Base-by-base conservation (phyloP, 225 moss, liverwort and hornwort species). In the Sphagnum contortum region DNA sequence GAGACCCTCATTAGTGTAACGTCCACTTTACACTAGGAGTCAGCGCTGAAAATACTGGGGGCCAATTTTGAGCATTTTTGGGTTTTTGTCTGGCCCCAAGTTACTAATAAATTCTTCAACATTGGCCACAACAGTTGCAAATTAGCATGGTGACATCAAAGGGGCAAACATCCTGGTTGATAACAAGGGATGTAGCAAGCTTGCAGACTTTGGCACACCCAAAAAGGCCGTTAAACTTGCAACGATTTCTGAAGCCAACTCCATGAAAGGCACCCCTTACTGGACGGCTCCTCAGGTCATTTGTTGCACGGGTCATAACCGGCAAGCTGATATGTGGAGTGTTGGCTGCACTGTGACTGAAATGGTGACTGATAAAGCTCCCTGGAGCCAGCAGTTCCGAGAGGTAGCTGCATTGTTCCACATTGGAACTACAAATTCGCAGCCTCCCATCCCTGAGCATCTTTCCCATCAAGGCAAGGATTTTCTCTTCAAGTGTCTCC, bases 151-250 rank as follows among this genome's bases (percentile, higher is more conserved):
- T 46, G 94, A 94, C 66, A 94, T 94, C 65, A 94, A 94, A 87
- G 94, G 94, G 12, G 94, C 87, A 46, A 94, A 94, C 64, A 94
- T 94, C 59, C 78, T 94, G 63, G 94, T 94, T 45, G 91, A 94
- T 69, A 94, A 94, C 74, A 91, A 91, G 67, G 94, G 94, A 64
- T 91, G 94, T 70, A 94, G 91, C 47, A 94, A 94, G 73, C 87
- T 94, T 44, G 91, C 91, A 6, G 94, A 91, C 63, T 94, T 94
- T 64, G 94, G 91, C 55, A 91, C 94, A 55, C 91, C 91, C 12
- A 94, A 80, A 68, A 77, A 80, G 71, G 80, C 76, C 2, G 76
- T 80, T 44, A 76, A 80, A 50, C 57, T 76, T 76, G 80, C 80
- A 12, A 80, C 80, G 12, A 74, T 80, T 9, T 80, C 80, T 9